Evolutionary conservation across 1,139 yeast species (phyloP), one percentile per base, ranked within the genome.

Genomic region (Zygoascus sp.): DNA sequence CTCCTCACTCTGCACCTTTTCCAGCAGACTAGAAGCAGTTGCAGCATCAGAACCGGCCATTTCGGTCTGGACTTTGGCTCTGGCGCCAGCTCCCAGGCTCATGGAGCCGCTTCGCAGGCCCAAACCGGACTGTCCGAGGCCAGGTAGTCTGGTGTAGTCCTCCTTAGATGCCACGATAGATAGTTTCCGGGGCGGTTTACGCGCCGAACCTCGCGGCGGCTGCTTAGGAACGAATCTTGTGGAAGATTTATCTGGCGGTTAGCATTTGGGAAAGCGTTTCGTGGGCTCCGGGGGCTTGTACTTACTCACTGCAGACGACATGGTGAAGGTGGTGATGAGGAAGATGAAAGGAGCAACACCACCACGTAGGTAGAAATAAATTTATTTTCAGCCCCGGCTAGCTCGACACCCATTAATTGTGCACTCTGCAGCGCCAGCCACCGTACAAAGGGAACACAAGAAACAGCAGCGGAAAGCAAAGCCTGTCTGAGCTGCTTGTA

Each of bases 221-320:
- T 57, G 59, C 48, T 62, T 64, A 8, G 69, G 69, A 45, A 58
- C 59, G 51, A 65, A 65, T 42, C 65, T 54, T 44, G 58, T 62
- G 17, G 60, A 53, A 27, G 59, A 54, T 49, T 57, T 56, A 40
- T 57, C 59, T 52, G 22, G 15, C 21, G 22, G 20, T 35, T 25
- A 32, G 32, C 13, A 19, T 11, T 5, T 17, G 17, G 8, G 46
- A 46, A 40, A 44, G 50, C 30, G 8, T 21, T 16, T 16, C 25
- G 20, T 25, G 21, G 10, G 7, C n/a, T n/a, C n/a, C 15, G 34
- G 2, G 5, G 15, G 15, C 5, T 11, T 30, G n/a, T 22, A 56
- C 58, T 57, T 63, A 53, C 66, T 64, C 36, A 63, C 68, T n/a
- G 57, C 66, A 23, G 67, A 64, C 48, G 66, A 61, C 67, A 64